phyloP scores from a whole-genome alignment of 202 grass and related monocot genomes.

The Schoenoplectus tabernaemontani region DNA sequence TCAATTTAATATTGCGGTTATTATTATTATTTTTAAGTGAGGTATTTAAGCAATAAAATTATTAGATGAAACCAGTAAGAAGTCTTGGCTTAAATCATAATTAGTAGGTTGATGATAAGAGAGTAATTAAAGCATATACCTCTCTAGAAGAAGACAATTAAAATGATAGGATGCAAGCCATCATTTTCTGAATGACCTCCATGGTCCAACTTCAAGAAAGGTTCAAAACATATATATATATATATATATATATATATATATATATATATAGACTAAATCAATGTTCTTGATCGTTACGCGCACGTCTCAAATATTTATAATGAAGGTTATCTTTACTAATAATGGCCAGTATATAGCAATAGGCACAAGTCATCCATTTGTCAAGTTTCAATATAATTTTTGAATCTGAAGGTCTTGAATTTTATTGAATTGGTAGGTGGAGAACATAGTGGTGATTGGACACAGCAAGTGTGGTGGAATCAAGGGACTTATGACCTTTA shows the following conservation, averaged over 20 bases:
- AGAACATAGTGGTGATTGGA: conserved; percentile 67
- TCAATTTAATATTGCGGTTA: neutral
- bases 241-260: conserved; percentile 13
- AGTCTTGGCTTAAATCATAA: neutral
- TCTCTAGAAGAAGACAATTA: neutral
- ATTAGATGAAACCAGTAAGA: neutral
- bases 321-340: neutral
- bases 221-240: neutral
- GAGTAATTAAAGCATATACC: neutral
- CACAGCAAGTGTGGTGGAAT: conserved; percentile 94
- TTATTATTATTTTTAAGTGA: neutral
- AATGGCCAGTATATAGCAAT: neutral
- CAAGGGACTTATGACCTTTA: conserved; percentile 65
- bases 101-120: neutral
- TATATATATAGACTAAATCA: conserved; percentile 9
- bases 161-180: neutral
- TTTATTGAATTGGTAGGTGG: conserved; percentile 40
- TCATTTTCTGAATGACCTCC: conserved; percentile 4
- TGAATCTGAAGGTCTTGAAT: neutral
- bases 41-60: neutral
- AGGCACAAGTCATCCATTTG: neutral
- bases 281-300: neutral
- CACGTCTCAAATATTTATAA: neutral
- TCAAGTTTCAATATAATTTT: neutral
- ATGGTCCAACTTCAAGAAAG: neutral